These are phyloP conservation scores for Mucor mucedo DNA, from an alignment of 371 early-diverging fungal genomes.

Conservation along the genomic window DNA sequence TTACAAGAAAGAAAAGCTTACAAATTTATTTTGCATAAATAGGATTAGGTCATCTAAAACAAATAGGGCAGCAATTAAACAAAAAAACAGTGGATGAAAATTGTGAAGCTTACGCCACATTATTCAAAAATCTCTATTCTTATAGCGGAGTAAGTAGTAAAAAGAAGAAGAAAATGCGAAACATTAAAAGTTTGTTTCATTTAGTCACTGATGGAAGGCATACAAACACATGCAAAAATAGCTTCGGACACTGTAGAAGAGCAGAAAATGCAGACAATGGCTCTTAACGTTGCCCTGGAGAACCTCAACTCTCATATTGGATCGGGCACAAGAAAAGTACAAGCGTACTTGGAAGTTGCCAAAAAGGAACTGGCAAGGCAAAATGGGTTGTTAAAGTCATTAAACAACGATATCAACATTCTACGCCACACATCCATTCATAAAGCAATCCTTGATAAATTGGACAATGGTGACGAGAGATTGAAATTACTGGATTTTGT, in stretches of 20 bases:
- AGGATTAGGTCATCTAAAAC: constrained; percentile 2
- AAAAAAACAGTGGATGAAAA: constrained; percentile 17
- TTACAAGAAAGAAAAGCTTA: no score
- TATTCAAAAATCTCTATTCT: constrained; percentile 39
- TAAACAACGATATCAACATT: constrained; percentile 32
- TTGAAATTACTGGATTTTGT: constrained; percentile 34
- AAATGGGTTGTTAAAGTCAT: constrained; percentile 20
- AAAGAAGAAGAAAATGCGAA: constrained; percentile 6
- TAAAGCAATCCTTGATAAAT: constrained; percentile 2
- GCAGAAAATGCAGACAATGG: constrained; percentile 60
- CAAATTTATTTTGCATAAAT: not conserved
- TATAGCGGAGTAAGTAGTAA: constrained; percentile 37
- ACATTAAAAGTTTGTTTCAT: constrained; percentile 7
- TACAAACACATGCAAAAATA: constrained; percentile 45
- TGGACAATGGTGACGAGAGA: not conserved
- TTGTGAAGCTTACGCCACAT: constrained; percentile 25
- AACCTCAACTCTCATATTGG: constrained; percentile 59
- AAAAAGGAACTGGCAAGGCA: constrained; percentile 38
- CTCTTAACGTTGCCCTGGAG: constrained; percentile 63
- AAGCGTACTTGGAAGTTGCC: constrained; percentile 19
- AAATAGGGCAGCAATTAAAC: constrained; percentile 8
- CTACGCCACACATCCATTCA: constrained; percentile 34
- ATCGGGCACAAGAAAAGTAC: constrained; percentile 19
- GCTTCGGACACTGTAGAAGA: constrained; percentile 56
- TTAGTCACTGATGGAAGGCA: constrained; percentile 35